Percentiles rank a stretch among this genome's conserved stretches.
These are phyloP conservation scores for Collybia nuda DNA, from an alignment of 768 basidiomycete species.

Conservation along the genomic window DNA sequence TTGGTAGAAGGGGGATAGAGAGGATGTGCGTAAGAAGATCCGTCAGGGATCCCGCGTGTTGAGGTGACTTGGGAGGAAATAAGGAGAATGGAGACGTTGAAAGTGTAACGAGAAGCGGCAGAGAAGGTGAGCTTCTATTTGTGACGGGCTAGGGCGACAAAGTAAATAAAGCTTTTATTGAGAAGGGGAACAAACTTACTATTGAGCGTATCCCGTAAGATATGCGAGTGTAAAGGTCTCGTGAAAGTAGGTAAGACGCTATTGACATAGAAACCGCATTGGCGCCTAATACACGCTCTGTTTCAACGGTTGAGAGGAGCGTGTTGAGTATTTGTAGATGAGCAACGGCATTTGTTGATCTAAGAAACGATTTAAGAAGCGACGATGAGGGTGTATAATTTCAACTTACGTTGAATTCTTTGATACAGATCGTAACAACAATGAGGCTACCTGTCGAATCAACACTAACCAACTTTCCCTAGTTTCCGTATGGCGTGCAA, in stretches of 20 bases:
- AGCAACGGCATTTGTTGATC: constrained; percentile 42
- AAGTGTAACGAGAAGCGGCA: constrained; percentile 43
- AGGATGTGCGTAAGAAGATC: constrained; percentile 51
- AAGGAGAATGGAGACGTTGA: constrained; percentile 37
- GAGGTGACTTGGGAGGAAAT: constrained; percentile 27
- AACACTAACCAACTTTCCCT: constrained; percentile 61
- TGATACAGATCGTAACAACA: constrained; percentile 55
- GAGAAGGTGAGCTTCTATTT: constrained; percentile 50
- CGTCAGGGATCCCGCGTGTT: background rate
- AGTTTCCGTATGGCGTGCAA: constrained; percentile 25
- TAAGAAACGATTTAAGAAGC: constrained; percentile 20
- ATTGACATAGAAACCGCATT: constrained; percentile 29
- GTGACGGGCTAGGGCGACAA: constrained; percentile 45
- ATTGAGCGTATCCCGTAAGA: constrained; percentile 42
- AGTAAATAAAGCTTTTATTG: background rate
- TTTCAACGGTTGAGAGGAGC: constrained; percentile 36
- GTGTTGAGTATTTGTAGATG: constrained; percentile 53
- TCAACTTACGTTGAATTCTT: constrained; percentile 46
- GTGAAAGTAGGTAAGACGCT: constrained; percentile 43
- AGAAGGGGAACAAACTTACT: constrained; percentile 35
- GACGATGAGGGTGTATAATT: background rate
- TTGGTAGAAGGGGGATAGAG: constrained; percentile 75
- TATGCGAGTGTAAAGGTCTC: constrained; percentile 45
- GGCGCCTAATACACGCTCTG: constrained; percentile 24
- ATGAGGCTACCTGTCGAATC: constrained; percentile 43